Conservation (phyloP, 495 filamentous ascomycete species). For the Talaromyces adpressus region DNA sequence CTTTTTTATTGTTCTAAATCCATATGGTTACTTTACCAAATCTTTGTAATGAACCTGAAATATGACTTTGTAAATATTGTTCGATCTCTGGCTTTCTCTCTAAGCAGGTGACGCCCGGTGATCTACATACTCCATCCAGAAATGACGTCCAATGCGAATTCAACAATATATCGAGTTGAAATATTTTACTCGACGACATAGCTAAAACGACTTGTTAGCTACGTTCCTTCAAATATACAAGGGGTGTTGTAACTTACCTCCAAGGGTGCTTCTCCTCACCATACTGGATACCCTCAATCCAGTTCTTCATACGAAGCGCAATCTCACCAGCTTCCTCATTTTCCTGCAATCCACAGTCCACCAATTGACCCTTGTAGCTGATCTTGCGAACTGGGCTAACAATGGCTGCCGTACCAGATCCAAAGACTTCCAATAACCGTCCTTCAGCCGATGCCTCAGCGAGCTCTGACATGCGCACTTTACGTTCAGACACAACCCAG, state of each 20-base stretch:
- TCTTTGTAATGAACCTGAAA: not conserved
- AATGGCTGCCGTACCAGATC: constrained; percentile 77
- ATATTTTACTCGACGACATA: constrained; percentile 1
- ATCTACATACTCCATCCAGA: constrained; percentile 9
- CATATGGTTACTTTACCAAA: not conserved
- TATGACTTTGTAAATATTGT: not conserved
- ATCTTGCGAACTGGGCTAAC: constrained; percentile 75
- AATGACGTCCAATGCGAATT: not conserved
- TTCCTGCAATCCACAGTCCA: constrained; percentile 70
- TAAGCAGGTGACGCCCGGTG: not conserved
- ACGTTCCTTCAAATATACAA: no score
- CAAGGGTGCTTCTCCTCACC: constrained; percentile 85
- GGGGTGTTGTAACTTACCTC: constrained; percentile 43
- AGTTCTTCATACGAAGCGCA: constrained; percentile 78
- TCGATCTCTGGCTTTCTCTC: not conserved
- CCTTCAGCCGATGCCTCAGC: constrained; percentile 76
- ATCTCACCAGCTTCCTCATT: constrained; percentile 82
- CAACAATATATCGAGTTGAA: not conserved
- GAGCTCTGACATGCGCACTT: constrained; percentile 81
- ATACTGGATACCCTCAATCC: constrained; percentile 94
- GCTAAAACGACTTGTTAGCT: not conserved
- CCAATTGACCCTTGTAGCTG: constrained; percentile 70
- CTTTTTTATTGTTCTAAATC: not conserved
- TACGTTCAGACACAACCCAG: constrained; percentile 81
- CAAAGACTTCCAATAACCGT: constrained; percentile 84